Conservation (phyloP, 805 yeast species). For the Saturnispora bothae region DNA sequence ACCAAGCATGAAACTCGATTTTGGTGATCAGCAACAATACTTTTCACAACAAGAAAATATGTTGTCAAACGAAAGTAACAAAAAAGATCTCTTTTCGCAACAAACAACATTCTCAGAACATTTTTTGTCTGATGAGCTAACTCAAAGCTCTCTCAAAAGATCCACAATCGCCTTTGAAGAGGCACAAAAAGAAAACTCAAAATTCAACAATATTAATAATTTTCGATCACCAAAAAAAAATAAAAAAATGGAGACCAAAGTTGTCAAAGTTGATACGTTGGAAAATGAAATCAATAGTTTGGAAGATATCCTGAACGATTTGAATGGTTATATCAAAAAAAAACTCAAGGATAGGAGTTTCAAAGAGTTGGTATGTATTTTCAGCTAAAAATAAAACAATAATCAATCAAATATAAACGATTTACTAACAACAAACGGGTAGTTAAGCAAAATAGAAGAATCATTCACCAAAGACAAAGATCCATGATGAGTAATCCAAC, state of each 20-base stretch:
- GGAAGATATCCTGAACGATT: not conserved
- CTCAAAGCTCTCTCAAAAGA: no score
- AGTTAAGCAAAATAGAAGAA: conserved; percentile 4
- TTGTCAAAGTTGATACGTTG: not conserved
- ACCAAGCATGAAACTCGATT: not conserved
- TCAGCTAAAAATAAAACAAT: not conserved
- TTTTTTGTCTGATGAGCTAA: no score
- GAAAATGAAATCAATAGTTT: no score
- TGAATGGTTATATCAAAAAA: conserved; percentile 1
- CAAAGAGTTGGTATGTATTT: conserved; percentile 3
- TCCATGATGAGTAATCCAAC: no score
- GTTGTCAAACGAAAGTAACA: not conserved
- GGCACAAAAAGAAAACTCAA: not conserved
- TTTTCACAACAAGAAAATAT: not conserved
- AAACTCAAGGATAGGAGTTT: conserved; percentile 3
- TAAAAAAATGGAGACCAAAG: not conserved
- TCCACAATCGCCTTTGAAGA: no score
- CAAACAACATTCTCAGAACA: no score
- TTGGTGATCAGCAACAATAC: not conserved
- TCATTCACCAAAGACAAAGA: not conserved
- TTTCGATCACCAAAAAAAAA: not conserved
- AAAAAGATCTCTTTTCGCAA: no score
- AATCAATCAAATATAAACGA: not conserved
- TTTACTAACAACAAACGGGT: not conserved
- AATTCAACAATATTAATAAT: no score